Evolutionary conservation across 345 rosid species (phyloP).

Genomic region (Turnera subulata): DNA sequence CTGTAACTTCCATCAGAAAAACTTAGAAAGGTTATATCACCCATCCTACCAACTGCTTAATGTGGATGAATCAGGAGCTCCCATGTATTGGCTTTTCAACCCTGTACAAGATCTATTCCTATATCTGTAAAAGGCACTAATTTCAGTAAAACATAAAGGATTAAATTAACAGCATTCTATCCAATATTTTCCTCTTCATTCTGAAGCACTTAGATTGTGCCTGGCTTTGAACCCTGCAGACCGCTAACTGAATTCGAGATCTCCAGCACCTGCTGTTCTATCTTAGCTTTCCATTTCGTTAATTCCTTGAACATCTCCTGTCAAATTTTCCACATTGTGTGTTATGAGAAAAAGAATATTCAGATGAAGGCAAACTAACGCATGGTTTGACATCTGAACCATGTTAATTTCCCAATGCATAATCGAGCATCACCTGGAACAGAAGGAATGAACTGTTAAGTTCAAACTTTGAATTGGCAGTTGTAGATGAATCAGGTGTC

Average conservation of each 20-base stretch:
- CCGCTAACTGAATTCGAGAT: conserved; percentile 44
- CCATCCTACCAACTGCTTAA: neutral
- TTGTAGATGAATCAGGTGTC: conserved; percentile 65
- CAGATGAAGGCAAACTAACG: neutral
- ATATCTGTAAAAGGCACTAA: conserved; percentile 4
- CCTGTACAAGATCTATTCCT: conserved; percentile 37
- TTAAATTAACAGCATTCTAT: conserved; percentile 6
- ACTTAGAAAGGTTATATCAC: too few relatives aligned
- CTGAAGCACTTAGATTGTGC: conserved; percentile 11
- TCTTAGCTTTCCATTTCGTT: conserved; percentile 69
- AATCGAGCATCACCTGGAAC: conserved; percentile 53
- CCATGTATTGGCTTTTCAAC: conserved; percentile 16
- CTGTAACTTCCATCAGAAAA: too few relatives aligned
- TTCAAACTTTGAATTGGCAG: conserved; percentile 48
- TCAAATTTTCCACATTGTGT: conserved; percentile 9
- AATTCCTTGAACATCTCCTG: conserved; percentile 75
- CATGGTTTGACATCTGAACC: too few relatives aligned
- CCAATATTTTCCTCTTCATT: conserved; percentile 21
- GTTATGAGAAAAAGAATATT: neutral
- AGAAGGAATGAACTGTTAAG: conserved; percentile 38
- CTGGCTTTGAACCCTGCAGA: conserved; percentile 45
- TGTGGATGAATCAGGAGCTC: conserved; percentile 2
- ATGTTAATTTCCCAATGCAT: neutral
- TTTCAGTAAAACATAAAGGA: neutral
- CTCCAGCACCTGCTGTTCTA: conserved; percentile 71